A percentile compares a stretch with the other conserved stretches of the same genome.
Evolutionary conservation across 176 grass and related monocot genomes (phyloP).

Genomic region (Leersia perrieri): DNA sequence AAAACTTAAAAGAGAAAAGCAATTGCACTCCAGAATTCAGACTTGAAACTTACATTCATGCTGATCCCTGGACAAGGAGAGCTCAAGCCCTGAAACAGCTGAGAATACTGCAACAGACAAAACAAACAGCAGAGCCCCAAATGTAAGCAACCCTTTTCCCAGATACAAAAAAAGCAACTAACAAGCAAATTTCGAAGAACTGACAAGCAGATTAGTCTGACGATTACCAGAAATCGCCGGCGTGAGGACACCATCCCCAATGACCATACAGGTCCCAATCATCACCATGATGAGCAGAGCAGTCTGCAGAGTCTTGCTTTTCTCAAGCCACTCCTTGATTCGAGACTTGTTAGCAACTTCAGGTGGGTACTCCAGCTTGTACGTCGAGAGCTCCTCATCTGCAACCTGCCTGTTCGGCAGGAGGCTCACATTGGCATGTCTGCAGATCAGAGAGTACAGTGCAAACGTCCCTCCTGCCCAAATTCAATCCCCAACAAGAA

Average conservation of each 20-base stretch:
- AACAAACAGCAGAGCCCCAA: neutral
- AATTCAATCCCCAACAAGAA: neutral
- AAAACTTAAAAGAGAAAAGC: neutral
- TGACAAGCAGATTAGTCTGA: neutral
- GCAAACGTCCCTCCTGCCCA: constrained; percentile 83
- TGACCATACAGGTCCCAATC: constrained; percentile 96
- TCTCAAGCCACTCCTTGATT: constrained; percentile 76
- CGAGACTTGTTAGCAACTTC: constrained; percentile 31
- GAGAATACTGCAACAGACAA: constrained; percentile 74
- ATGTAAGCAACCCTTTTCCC: neutral
- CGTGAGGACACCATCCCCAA: constrained; percentile 94
- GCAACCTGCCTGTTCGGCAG: constrained; percentile 87
- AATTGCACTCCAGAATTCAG: neutral
- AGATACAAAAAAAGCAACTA: neutral
- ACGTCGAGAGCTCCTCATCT: constrained; percentile 91
- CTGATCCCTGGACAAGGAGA: constrained; percentile 80
- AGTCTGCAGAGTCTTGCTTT: constrained; percentile 58
- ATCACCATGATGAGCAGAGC: constrained; percentile 86
- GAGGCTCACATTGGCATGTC: constrained; percentile 94
- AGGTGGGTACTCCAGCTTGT: constrained; percentile 58
- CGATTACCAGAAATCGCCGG: constrained; percentile 73
- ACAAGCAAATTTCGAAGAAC: neutral
- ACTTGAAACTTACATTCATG: constrained; percentile 76
- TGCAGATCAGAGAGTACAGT: constrained; percentile 89
- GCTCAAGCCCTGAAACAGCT: constrained; percentile 90